These are phyloP conservation scores for Dalbergia cochinchinensis DNA, from an alignment of 306 rosid genomes.

Conservation along the genomic window DNA sequence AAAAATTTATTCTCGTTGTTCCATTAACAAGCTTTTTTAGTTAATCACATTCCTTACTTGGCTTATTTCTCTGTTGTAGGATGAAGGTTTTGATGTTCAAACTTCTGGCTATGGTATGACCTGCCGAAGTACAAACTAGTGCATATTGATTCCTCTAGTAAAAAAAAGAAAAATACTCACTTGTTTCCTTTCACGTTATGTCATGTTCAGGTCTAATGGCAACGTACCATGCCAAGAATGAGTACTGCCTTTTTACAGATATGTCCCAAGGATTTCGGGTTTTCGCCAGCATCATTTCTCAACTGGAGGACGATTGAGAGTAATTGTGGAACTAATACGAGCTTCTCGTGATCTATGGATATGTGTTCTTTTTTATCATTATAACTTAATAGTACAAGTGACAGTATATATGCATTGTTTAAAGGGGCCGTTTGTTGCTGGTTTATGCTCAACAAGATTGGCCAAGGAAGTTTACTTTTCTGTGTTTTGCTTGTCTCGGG, in stretches of 20 bases:
- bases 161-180: constrained; percentile 32
- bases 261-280: constrained; percentile 86
- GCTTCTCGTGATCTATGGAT: not conserved
- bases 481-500: not conserved
- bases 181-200: constrained; percentile 17
- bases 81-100: constrained; percentile 95
- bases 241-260: constrained; percentile 85
- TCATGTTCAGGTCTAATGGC: constrained; percentile 77
- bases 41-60: constrained; percentile 21
- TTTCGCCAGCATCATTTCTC: constrained; percentile 73
- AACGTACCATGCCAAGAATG: constrained; percentile 92
- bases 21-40: not conserved
- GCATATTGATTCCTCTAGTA: constrained; percentile 13
- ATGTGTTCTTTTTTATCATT: not conserved
- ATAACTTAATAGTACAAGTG: not conserved
- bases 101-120: constrained; percentile 84
- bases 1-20: constrained; percentile 20
- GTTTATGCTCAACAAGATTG: not conserved
- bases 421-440: not conserved
- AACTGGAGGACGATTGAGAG: constrained; percentile 74
- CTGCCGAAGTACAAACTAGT: constrained; percentile 5
- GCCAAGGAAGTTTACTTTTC: not conserved
- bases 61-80: constrained; percentile 56
- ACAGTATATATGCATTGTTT: not conserved
- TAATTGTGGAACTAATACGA: constrained; percentile 11